Evolutionary conservation across 345 rosid species (phyloP), one percentile per base, ranked within the genome.

Genomic region (Ricinus communis): DNA sequence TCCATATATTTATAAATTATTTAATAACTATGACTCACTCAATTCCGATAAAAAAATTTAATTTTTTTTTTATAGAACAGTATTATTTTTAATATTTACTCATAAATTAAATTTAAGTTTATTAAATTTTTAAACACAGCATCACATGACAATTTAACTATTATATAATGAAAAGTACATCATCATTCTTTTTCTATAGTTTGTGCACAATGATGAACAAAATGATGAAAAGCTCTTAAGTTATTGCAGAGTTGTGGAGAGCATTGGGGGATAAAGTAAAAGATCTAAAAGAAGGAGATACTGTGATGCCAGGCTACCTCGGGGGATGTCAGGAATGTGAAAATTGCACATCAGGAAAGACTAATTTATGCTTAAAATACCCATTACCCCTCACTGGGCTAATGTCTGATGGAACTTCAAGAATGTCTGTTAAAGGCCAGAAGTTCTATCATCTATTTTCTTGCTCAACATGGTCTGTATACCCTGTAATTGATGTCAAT

Each of bases 401-500:
- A 63, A 79, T 79, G 85, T 65, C 36, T 4, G 95, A 89, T 59
- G 86, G 87, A 22, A 85, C 81, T 47, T 81, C 91, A 21, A 85
- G 94, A 67, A 77, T 89, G 85, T 85, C 82, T 25, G 62, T 84
- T 5, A 49, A 70, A 65, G 90, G 85, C 25, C 78, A 89, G 70
- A 76, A 66, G 30, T 43, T 84, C 11, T 86, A 79, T 66, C 87
- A 91, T 55, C 12, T 63, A n/a, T 74, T 89, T 1, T 69, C 82
- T 25, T 85, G 93, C 73, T 82, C 93, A 22, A 89, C 95, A 28
- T 85, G 88, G 88, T 74, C 88, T 0, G 87, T 89, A 73, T 91
- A 87, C 75, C 76, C 67, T 18, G 91, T 89, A 21, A 28, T 83
- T 13, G 69, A 86, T 67, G 78, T 76, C 76, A 85, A 84, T 18